Base-by-base conservation (phyloP, 371 early-diverging fungal genomes). In the Haplosporangium sp. region DNA sequence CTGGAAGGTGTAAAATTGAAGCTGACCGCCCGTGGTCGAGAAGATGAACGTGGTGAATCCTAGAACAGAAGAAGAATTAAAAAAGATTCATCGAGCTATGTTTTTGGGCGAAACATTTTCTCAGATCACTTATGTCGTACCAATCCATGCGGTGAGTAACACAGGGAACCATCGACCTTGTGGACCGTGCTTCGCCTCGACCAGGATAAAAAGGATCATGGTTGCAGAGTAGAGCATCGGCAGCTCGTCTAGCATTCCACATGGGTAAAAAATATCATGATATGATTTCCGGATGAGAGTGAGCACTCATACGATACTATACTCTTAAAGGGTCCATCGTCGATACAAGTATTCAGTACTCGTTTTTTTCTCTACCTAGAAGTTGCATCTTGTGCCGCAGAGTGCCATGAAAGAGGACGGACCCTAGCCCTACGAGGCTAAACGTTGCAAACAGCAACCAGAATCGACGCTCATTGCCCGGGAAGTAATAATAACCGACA, bases 171-270 rank as follows among this genome's bases (percentile, higher is more conserved):
- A 76, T 20, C 29, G 20, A 8, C 77, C 71, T 37, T 70, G 67
- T 12, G 56, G 55, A 13, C 77, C 77, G 41, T 70, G 55, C 37
- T 71, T 76, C 13, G 77, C 62, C 50, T 71, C 77, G 55, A 71
- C 60, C 51, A 65, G 48, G 41, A 70, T 76, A 36, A 62, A 76
- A 9, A 76, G 7, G 42, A 76, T 59, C 14, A 76, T 62, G 0
- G 77, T 70, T 4, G 77, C 77, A n/a, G 77, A 70, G n/a, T 76
- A 76, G 8, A 76, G 53, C 71, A 70, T 70, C 16, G 77, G 77
- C 47, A 76, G 43, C 42, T 76, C 77, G 51, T 76, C 77, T 70
- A 29, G 29, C 29, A 4, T 29, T 4, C 1, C 29, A 29, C 1
- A 29, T 29, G 29, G 2, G 29, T 29, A 29, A 29, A 29, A 29